A percentile compares a stretch with the other conserved stretches of the same genome.
Evolutionary conservation across 495 filamentous ascomycete species (phyloP).

Genomic region (Penicillium flavigenum): DNA sequence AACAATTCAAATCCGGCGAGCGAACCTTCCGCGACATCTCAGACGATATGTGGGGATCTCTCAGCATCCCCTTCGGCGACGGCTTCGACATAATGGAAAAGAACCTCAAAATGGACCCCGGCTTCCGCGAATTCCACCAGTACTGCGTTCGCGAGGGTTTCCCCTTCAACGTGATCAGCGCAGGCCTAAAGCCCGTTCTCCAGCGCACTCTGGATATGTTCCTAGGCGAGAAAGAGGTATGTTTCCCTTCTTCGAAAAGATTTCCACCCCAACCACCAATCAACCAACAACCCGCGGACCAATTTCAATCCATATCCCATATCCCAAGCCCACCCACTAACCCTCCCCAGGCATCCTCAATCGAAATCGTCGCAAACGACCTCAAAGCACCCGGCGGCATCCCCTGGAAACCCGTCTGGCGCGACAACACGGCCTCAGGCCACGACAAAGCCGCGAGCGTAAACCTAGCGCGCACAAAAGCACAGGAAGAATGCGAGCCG

Average conservation of each 20-base stretch:
- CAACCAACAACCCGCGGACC: neutral
- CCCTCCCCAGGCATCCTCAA: conserved; percentile 45
- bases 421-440: conserved; percentile 64
- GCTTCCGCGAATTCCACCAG: conserved; percentile 64
- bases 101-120: conserved; percentile 62
- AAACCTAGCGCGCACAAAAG: conserved; percentile 56
- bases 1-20: conserved; percentile 65
- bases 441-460: conserved; percentile 71
- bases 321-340: too few relatives aligned
- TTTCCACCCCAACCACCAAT: neutral
- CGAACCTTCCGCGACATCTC: conserved; percentile 72
- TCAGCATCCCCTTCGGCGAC: conserved; percentile 69
- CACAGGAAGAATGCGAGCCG: conserved; percentile 53
- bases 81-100: conserved; percentile 69
- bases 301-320: neutral
- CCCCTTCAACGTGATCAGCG: conserved; percentile 72
- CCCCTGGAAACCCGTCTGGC: conserved; percentile 69
- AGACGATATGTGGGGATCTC: conserved; percentile 74
- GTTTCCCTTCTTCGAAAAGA: neutral
- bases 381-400: conserved; percentile 60
- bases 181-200: conserved; percentile 67
- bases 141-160: conserved; percentile 65
- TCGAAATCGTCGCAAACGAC: conserved; percentile 73
- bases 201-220: conserved; percentile 62
- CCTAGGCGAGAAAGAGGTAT: conserved; percentile 58